phyloP scores from a whole-genome alignment of 495 filamentous ascomycete genomes.

The Aspergillus leporis region DNA sequence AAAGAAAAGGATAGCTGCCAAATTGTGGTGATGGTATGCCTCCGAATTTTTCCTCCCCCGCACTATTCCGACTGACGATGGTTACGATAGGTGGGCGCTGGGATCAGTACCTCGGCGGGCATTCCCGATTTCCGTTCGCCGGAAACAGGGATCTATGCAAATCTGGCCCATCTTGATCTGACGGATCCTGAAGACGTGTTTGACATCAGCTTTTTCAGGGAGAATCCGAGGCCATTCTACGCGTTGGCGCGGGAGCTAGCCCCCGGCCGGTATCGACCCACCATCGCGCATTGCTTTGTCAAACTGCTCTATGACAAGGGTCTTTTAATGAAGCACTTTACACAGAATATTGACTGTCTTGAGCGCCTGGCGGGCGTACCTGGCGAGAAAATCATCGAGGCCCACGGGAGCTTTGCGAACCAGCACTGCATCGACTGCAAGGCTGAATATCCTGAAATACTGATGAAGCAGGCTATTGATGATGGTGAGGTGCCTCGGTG shows the following conservation, averaged over 20 bases:
- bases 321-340: slow-evolving; percentile 82
- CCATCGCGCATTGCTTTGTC: slow-evolving; percentile 79
- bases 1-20: slow-evolving; percentile 61
- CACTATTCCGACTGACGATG: neutral
- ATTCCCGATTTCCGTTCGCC: slow-evolving; percentile 89
- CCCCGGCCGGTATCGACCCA: slow-evolving; percentile 87
- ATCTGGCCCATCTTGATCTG: slow-evolving; percentile 78
- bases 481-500: slow-evolving; percentile 69
- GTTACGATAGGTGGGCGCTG: slow-evolving; percentile 44
- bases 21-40: slow-evolving; percentile 74
- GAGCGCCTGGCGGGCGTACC: slow-evolving; percentile 88
- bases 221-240: slow-evolving; percentile 89
- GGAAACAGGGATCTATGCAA: slow-evolving; percentile 84
- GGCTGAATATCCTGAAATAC: slow-evolving; percentile 62
- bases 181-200: slow-evolving; percentile 78
- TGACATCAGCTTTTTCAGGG: slow-evolving; percentile 81
- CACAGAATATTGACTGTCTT: slow-evolving; percentile 96
- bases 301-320: slow-evolving; percentile 72
- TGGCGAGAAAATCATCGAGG: slow-evolving; percentile 79
- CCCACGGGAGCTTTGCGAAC: slow-evolving; percentile 89
- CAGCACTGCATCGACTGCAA: slow-evolving; percentile 91
- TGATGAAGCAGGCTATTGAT: slow-evolving; percentile 68
- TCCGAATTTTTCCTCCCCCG: neutral
- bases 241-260: slow-evolving; percentile 86
- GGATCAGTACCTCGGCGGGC: slow-evolving; percentile 76